These are phyloP conservation scores for Sporobolus alterniflorus DNA, from an alignment of 202 grass and related monocot genomes.

Conservation along the genomic window DNA sequence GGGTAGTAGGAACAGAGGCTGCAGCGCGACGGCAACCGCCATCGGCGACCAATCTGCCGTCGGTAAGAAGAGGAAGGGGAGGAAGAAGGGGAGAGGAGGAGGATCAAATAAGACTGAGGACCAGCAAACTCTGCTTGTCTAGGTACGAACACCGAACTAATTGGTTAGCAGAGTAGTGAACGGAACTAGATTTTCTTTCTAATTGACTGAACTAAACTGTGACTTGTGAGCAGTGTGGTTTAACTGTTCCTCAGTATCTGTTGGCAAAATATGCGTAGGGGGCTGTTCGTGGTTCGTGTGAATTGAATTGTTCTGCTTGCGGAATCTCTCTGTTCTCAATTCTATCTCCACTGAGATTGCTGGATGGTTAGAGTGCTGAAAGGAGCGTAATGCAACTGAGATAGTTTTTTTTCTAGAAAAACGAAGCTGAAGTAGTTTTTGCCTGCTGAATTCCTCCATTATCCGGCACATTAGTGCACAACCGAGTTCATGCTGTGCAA, in stretches of 20 bases:
- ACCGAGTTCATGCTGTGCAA: background rate
- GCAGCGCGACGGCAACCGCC: background rate
- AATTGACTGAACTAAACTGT: background rate
- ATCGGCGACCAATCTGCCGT: background rate
- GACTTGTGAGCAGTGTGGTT: background rate
- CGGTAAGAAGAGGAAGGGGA: background rate
- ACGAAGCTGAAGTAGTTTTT: too few species aligned
- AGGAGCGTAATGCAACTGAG: background rate
- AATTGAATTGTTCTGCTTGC: background rate
- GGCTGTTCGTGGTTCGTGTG: background rate
- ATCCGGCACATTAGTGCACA: background rate
- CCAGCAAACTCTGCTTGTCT: background rate
- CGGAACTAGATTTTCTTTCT: too few species aligned
- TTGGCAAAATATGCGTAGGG: background rate
- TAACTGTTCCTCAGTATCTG: background rate
- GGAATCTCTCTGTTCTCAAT: background rate
- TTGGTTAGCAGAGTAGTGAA: background rate
- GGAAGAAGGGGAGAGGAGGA: slow-evolving; percentile 4
- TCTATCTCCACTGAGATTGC: background rate
- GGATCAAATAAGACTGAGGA: slow-evolving; percentile 9
- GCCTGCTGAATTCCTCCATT: too few species aligned
- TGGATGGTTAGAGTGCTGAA: background rate
- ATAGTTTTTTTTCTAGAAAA: too few species aligned
- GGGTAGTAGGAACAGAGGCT: background rate
- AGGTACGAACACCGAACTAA: background rate